phyloP scores from a whole-genome alignment of 208 protist species.

The Trypanosoma boissoni region DNA sequence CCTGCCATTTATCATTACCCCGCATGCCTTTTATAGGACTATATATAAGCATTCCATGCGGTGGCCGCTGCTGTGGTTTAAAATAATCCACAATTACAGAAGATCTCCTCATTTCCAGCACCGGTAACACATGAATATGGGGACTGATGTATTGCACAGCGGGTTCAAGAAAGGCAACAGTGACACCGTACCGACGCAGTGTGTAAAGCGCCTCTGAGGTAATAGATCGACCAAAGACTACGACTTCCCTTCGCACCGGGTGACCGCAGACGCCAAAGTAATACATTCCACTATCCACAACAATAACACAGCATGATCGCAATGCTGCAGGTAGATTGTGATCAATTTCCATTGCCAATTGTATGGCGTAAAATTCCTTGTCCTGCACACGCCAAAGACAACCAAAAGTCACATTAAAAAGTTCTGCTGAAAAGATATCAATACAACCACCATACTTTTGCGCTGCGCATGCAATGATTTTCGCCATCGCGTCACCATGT shows the following conservation, averaged over 20 bases:
- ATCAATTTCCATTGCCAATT: conserved; percentile 38
- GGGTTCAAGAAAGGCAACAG: conserved; percentile 34
- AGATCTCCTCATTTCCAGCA: no score
- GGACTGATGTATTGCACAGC: conserved; percentile 31
- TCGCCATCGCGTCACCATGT: conserved; percentile 27
- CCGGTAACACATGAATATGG: conserved; percentile 32
- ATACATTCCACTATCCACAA: conserved; percentile 41
- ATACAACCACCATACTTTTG: conserved; percentile 37
- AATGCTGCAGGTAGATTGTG: conserved; percentile 14
- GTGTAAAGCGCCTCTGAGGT: conserved; percentile 26
- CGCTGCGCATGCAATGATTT: conserved; percentile 22
- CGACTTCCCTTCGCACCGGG: conserved; percentile 32
- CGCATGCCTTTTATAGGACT: no score
- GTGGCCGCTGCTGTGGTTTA: no score
- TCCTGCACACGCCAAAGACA: conserved; percentile 21
- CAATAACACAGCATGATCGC: conserved; percentile 23
- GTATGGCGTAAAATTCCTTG: conserved; percentile 33
- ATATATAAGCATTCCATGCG: no score
- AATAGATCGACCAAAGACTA: conserved; percentile 29
- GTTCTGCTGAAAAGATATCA: conserved; percentile 37
- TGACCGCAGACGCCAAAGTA: conserved; percentile 32
- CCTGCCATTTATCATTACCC: neutral
- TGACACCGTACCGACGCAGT: conserved; percentile 26
- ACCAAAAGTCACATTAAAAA: conserved; percentile 40
- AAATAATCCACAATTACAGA: no score